These are phyloP conservation scores for Aspergillus sp. DNA, from an alignment of 2,329 filamentous ascomycete genomes.

Conservation along the genomic window DNA sequence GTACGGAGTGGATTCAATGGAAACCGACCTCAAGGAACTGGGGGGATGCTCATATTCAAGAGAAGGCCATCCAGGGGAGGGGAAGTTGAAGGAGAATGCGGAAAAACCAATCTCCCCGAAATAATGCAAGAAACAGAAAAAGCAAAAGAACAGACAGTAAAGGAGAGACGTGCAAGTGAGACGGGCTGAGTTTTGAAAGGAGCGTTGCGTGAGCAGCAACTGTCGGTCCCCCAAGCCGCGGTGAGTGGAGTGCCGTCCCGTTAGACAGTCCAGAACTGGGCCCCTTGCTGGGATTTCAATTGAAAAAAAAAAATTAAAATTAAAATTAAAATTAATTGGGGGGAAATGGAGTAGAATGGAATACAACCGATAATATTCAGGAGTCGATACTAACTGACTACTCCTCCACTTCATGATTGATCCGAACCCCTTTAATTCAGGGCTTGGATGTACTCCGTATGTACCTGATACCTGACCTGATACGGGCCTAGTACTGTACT, in stretches of 20 bases:
- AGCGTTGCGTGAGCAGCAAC: slow-evolving; percentile 16
- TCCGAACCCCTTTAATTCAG: too few species aligned
- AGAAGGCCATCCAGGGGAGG: not conserved
- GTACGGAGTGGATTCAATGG: not conserved
- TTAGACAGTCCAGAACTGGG: slow-evolving; percentile 21
- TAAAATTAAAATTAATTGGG: too few species aligned
- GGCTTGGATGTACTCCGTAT: too few species aligned
- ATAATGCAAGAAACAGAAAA: not conserved
- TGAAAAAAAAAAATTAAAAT: too few species aligned
- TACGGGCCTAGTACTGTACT: too few species aligned
- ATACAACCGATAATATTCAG: too few species aligned
- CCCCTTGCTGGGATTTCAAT: slow-evolving; percentile 21
- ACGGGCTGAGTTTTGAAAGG: slow-evolving; percentile 23
- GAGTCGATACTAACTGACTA: too few species aligned
- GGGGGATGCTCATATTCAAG: not conserved
- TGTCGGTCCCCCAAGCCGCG: slow-evolving; percentile 19
- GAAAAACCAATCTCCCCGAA: not conserved
- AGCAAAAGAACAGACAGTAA: not conserved
- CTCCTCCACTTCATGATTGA: too few species aligned
- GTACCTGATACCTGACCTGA: too few species aligned
- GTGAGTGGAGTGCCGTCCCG: slow-evolving; percentile 30
- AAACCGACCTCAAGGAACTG: not conserved
- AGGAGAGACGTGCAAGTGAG: slow-evolving; percentile 3
- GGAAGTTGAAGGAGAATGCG: not conserved
- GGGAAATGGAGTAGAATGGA: too few species aligned